A percentile compares a stretch with the other conserved stretches of the same genome.
phyloP scores from a whole-genome alignment of 441 rosid genomes.

The Eruca vesicaria region DNA sequence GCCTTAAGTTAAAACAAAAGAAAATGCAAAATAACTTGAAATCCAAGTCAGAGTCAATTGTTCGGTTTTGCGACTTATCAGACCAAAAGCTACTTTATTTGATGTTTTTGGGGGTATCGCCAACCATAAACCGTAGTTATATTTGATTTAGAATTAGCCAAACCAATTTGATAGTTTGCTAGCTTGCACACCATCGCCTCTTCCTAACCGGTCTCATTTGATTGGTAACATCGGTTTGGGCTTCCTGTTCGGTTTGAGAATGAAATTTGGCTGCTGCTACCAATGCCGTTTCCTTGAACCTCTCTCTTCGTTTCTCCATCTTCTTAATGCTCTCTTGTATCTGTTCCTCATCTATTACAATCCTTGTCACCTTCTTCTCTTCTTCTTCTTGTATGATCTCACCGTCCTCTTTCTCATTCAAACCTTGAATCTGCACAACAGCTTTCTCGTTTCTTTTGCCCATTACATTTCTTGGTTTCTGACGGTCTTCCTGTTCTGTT shows the following conservation, averaged over 20 bases:
- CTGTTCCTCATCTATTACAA: conserved; percentile 37
- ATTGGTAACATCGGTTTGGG: conserved; percentile 33
- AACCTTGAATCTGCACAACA: not conserved
- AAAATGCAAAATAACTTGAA: no score
- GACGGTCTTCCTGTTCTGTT: not conserved
- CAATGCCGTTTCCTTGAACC: conserved; percentile 49
- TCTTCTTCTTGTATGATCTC: conserved; percentile 33
- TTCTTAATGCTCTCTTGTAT: conserved; percentile 52
- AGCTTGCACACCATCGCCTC: conserved; percentile 60
- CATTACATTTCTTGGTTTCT: not conserved
- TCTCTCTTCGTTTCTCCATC: conserved; percentile 68
- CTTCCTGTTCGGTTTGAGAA: conserved; percentile 25
- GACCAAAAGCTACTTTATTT: no score
- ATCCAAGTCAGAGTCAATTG: no score
- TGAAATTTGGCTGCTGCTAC: conserved; percentile 29
- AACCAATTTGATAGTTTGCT: not conserved
- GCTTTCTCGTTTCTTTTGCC: conserved; percentile 3
- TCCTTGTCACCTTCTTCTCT: not conserved
- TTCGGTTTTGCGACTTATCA: no score
- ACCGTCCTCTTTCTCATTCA: conserved; percentile 27
- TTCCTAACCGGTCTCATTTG: conserved; percentile 51
- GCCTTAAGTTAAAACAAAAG: no score
- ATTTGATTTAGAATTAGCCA: not conserved
- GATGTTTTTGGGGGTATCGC: no score
- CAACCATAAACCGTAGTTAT: no score